Percentiles rank a stretch among this genome's conserved stretches.
phyloP scores from a whole-genome alignment of 495 filamentous ascomycete genomes.

The Saxophila tyrrhenica region DNA sequence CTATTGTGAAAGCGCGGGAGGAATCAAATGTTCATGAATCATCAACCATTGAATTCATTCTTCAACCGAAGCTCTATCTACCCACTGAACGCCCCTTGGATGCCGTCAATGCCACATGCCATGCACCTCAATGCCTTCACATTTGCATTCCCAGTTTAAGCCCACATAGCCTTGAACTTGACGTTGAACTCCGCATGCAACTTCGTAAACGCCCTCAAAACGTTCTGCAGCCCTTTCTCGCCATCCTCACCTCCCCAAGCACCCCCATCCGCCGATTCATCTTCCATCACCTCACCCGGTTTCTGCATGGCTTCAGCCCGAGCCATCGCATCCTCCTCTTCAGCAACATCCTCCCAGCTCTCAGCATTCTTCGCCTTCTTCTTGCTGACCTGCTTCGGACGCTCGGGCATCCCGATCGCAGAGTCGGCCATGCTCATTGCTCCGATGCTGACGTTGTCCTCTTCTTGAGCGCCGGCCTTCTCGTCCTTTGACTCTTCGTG shows the following conservation, averaged over 20 bases:
- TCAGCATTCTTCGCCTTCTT: slow-evolving; percentile 21
- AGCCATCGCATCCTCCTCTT: slow-evolving; percentile 12
- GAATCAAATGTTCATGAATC: too few relatives aligned
- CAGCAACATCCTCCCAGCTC: slow-evolving; percentile 24
- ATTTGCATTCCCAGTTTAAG: too few relatives aligned
- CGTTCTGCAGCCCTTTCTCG: slow-evolving; percentile 41
- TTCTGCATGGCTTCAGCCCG: slow-evolving; percentile 13
- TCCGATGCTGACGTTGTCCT: not conserved
- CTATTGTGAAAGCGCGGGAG: too few relatives aligned
- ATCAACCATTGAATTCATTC: too few relatives aligned
- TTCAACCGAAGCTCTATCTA: too few relatives aligned
- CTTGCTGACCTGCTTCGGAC: slow-evolving; percentile 4
- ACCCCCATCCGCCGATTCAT: slow-evolving; percentile 19
- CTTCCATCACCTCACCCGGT: slow-evolving; percentile 26
- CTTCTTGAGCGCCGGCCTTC: slow-evolving; percentile 28
- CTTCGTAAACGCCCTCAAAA: slow-evolving; percentile 44
- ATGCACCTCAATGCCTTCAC: too few relatives aligned
- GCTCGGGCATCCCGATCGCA: not conserved
- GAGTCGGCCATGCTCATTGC: slow-evolving; percentile 2
- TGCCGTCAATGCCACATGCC: too few relatives aligned
- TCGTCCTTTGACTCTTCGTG: slow-evolving; percentile 27
- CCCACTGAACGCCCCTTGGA: too few relatives aligned
- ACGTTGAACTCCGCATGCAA: slow-evolving; percentile 50
- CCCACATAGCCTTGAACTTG: slow-evolving; percentile 52
- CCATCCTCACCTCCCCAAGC: slow-evolving; percentile 19